phyloP scores from a whole-genome alignment of 2,329 filamentous ascomycete species.

The Aspergillus caelatus region DNA sequence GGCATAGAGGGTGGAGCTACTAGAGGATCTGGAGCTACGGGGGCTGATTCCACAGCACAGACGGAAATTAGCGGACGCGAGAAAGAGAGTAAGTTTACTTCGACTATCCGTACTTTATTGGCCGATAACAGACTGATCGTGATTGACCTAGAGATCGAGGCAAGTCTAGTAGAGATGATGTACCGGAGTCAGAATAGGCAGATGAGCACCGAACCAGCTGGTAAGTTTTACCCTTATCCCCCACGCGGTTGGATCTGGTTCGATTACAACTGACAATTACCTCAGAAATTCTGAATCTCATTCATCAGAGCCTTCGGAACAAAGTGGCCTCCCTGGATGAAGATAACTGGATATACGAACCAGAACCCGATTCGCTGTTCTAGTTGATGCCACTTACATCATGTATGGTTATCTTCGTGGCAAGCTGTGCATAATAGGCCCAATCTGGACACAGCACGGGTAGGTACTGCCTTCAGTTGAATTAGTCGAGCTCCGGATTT shows the following conservation, averaged over 20 bases:
- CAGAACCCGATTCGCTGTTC: slow-evolving; percentile 56
- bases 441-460: neutral
- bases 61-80: slow-evolving; percentile 35
- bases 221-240: slow-evolving; percentile 48
- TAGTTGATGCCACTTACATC: slow-evolving; percentile 19
- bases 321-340: slow-evolving; percentile 76
- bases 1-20: slow-evolving; percentile 38
- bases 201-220: slow-evolving; percentile 65
- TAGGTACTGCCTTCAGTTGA: slow-evolving; percentile 1
- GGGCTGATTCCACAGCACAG: slow-evolving; percentile 56
- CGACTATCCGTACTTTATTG: neutral
- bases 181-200: slow-evolving; percentile 49
- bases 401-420: slow-evolving; percentile 13
- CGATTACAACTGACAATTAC: slow-evolving; percentile 6
- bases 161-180: slow-evolving; percentile 49
- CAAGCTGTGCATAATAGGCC: neutral
- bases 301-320: slow-evolving; percentile 69
- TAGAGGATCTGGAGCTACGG: slow-evolving; percentile 36
- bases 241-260: neutral
- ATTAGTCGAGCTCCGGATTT: slow-evolving; percentile 49
- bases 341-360: slow-evolving; percentile 90
- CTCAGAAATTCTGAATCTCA: slow-evolving; percentile 68
- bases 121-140: slow-evolving; percentile 10
- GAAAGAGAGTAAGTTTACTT: slow-evolving; percentile 42
- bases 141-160: slow-evolving; percentile 46